Evolutionary conservation across 306 rosid species (phyloP), one percentile per base, ranked within the genome.

Genomic region (Malus asiatica): DNA sequence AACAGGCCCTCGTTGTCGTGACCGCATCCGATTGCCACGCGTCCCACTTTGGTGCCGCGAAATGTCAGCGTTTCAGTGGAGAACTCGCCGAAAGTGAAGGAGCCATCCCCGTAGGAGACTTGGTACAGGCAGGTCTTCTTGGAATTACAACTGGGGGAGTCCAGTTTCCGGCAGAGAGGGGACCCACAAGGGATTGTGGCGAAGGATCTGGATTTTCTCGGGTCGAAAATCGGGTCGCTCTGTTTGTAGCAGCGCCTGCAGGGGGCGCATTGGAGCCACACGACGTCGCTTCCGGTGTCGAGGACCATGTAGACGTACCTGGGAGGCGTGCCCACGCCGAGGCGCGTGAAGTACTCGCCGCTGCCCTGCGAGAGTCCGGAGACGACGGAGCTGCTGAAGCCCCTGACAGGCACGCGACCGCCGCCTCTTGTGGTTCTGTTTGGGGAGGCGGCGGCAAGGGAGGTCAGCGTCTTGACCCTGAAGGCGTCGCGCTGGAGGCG

Each of bases 261-360:
- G 0, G 97, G 98, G 8, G 96, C 88, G 18, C 98, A 92, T 76
- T 95, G 97, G 45, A 95, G 83, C 98, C 97, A 92, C 52, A 95
- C 93, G 62, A 95, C 77, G 86, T 95, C 98, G 67, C 97, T 90
- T 52, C 98, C 97, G 1, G 97, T 95, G 71, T 95, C 98, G 7
- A 95, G 75, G 6, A 95, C 97, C 97, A 95, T 87, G 85, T 84
- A 95, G 2, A 90, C 75, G 72, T 89, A 90, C 33, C 66, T 90
- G 0, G 98, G 89, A 0, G 98, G 98, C 0, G 96, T 90, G 0
- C 97, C 98, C 0, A 94, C 93, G 2, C 98, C 98, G 4, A 94
- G 66, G 68, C 98, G 93, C 13, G 98, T 94, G 95, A 94, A 94
- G 84, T 94, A 94, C 81, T 94, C 98, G 46, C 98, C 98, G 61